Percentiles rank a stretch among this genome's conserved stretches.
Conservation (phyloP, 345 rosid species). For the Eucalyptus albens region DNA sequence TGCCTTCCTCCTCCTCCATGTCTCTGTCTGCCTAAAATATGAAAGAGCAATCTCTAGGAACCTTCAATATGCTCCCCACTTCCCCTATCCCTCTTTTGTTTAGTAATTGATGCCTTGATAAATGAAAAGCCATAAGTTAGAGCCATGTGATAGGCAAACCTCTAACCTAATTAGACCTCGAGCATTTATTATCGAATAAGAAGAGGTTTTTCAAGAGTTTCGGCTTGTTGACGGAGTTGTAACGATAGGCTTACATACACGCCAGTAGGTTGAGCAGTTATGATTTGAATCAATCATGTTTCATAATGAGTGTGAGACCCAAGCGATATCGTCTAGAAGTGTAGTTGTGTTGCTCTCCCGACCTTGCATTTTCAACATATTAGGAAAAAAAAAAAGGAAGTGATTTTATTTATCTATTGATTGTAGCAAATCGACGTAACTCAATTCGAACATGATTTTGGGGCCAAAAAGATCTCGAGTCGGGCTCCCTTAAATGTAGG, state of each 20-base stretch:
- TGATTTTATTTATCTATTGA: not conserved
- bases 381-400: not conserved
- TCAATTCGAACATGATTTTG: not conserved
- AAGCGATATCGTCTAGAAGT: rapidly evolving
- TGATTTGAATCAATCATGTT: not conserved
- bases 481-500: not conserved
- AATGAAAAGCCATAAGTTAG: not conserved
- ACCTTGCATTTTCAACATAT: not conserved
- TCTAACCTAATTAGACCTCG: not conserved
- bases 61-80: not conserved
- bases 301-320: not conserved
- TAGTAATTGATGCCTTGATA: not conserved
- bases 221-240: not conserved
- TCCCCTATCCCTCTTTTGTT: not conserved
- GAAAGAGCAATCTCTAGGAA: not conserved
- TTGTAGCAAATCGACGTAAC: rapidly evolving
- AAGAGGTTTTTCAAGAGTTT: not conserved
- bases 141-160: not conserved
- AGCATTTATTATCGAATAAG: not conserved
- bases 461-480: not conserved
- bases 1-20: not conserved
- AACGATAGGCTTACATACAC: not conserved
- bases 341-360: rapidly evolving
- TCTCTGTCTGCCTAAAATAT: not conserved
- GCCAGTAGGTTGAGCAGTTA: rapidly evolving